A percentile compares a stretch with the other conserved stretches of the same genome.
These are phyloP conservation scores for Rhodotorula sp. DNA, from an alignment of 1,284 basidiomycete species.

Conservation along the genomic window DNA sequence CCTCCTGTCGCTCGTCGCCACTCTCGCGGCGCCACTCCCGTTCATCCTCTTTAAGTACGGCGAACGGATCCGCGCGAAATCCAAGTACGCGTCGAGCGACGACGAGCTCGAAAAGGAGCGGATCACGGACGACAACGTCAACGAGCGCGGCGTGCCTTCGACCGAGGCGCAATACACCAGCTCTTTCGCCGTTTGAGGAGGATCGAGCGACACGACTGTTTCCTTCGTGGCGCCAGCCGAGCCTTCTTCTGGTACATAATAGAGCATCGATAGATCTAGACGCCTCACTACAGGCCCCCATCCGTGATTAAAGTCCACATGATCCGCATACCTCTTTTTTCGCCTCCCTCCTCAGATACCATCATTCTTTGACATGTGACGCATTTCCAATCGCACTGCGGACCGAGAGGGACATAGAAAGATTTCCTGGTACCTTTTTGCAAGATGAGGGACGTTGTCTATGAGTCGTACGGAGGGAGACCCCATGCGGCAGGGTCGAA, in stretches of 20 bases:
- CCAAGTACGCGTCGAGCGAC: conserved; percentile 22
- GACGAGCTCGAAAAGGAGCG: conserved; percentile 16
- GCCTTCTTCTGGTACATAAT: no score
- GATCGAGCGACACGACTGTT: neutral
- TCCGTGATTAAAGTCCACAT: no score
- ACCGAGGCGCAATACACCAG: conserved; percentile 4
- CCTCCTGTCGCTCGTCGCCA: conserved; percentile 26
- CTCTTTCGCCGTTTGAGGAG: neutral
- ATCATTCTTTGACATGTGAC: no score
- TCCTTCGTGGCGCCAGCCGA: no score
- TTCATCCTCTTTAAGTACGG: conserved; percentile 33
- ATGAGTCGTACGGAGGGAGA: conserved; percentile 36
- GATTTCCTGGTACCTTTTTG: neutral
- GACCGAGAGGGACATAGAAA: no score
- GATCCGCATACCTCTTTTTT: no score
- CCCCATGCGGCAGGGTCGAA: conserved; percentile 40
- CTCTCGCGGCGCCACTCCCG: conserved; percentile 16
- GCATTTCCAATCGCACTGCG: no score
- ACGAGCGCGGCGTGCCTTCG: conserved; percentile 2
- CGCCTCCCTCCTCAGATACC: no score
- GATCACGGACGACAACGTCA: neutral
- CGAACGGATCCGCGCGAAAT: conserved; percentile 26
- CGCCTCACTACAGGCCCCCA: no score
- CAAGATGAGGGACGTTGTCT: neutral
- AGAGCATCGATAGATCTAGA: no score